Conservation (phyloP, 148 eudicot genomes). For the Pouteria glomerata region DNA sequence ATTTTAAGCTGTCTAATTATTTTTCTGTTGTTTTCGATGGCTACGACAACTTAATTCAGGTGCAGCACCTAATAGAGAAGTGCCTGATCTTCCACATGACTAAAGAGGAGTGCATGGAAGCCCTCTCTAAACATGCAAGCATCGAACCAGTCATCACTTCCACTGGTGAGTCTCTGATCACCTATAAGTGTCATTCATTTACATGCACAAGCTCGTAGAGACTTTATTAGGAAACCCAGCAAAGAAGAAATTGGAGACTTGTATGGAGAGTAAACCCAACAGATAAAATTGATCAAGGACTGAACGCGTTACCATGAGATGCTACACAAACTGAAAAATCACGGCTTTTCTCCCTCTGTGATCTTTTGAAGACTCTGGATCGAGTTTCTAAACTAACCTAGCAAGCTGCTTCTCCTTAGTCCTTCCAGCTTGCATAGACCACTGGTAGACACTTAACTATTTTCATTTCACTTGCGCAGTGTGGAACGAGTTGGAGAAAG, state of each 20-base stretch:
- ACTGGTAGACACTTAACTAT: too few species aligned
- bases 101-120: constrained; percentile 93
- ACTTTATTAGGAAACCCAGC: neutral
- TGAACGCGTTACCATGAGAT: neutral
- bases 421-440: too few species aligned
- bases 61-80: constrained; percentile 87
- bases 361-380: neutral
- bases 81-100: constrained; percentile 74
- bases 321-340: too few species aligned
- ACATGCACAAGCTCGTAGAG: neutral
- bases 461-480: constrained; percentile 35
- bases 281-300: neutral
- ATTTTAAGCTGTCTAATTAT: too few species aligned
- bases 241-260: neutral
- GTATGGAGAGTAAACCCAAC: neutral
- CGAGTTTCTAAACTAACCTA: neutral
- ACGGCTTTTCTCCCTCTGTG: neutral
- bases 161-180: constrained; percentile 44
- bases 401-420: too few species aligned
- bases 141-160: constrained; percentile 80
- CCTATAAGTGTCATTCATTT: neutral
- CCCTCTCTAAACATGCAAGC: constrained; percentile 75
- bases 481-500: constrained; percentile 82
- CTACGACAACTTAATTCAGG: too few species aligned
- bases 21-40: too few species aligned